These are phyloP conservation scores for Pichia thaimueangensis DNA, from an alignment of 805 yeast genomes.

Conservation along the genomic window DNA sequence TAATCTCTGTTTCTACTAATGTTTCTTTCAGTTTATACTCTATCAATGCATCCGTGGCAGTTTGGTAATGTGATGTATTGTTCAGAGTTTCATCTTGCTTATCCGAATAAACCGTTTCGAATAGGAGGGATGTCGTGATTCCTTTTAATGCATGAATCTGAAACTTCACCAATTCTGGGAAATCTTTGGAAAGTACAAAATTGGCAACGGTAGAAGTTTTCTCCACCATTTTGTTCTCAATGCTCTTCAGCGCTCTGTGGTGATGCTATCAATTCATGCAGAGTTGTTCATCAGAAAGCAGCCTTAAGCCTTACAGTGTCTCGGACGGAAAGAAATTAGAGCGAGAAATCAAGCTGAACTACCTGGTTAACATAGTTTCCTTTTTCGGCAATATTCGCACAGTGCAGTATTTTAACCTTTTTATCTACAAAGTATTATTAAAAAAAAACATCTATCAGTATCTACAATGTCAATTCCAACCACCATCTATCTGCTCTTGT, in stretches of 20 bases:
- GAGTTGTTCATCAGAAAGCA: too few relatives aligned
- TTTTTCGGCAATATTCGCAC: too few relatives aligned
- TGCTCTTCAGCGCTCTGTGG: too few relatives aligned
- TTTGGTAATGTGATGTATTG: neutral
- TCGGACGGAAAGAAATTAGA: too few relatives aligned
- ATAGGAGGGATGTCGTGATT: conserved; percentile 8
- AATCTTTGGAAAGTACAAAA: conserved; percentile 52
- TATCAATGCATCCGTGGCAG: conserved; percentile 11
- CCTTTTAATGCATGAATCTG: conserved; percentile 31
- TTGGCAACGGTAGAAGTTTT: conserved; percentile 22
- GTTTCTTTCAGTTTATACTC: conserved; percentile 16
- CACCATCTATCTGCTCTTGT: conserved; percentile 1
- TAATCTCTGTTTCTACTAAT: conserved; percentile 7
- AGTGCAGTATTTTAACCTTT: too few relatives aligned
- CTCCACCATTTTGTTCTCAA: conserved; percentile 2
- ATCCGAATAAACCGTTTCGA: neutral
- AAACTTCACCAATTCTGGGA: conserved; percentile 42
- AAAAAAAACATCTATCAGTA: too few relatives aligned
- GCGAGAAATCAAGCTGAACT: too few relatives aligned
- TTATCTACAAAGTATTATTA: too few relatives aligned
- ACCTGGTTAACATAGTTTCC: too few relatives aligned
- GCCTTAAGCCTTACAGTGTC: too few relatives aligned
- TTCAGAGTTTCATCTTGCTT: neutral
- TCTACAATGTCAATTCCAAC: conserved; percentile 12
- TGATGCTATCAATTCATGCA: too few relatives aligned